phyloP scores from a whole-genome alignment of 179 eudicot genomes.

The Silene noctiflora region DNA sequence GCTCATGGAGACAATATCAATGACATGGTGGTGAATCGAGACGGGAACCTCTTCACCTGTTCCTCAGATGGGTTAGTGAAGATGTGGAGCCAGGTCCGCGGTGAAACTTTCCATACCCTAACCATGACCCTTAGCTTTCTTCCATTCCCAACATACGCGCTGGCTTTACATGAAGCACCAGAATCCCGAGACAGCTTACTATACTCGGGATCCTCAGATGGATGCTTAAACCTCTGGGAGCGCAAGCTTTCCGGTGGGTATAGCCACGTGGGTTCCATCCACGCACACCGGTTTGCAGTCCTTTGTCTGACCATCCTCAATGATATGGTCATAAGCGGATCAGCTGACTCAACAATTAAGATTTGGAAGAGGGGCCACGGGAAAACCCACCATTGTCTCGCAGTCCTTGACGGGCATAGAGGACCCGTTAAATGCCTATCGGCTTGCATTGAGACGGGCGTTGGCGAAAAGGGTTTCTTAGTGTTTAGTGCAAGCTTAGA shows the following conservation, averaged over 20 bases:
- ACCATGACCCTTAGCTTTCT: conserved; percentile 55
- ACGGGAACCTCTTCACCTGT: conserved; percentile 55
- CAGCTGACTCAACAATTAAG: conserved; percentile 63
- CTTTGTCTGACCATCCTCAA: conserved; percentile 50
- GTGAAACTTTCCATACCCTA: conserved; percentile 49
- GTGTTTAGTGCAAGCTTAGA: conserved; percentile 64
- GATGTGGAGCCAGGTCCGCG: conserved; percentile 59
- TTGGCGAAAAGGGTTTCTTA: conserved; percentile 28
- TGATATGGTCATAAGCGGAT: conserved; percentile 54
- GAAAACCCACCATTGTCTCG: conserved; percentile 47
- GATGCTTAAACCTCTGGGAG: conserved; percentile 60
- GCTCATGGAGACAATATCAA: conserved; percentile 56
- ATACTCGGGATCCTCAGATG: conserved; percentile 68
- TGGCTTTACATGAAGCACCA: conserved; percentile 42
- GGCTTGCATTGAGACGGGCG: conserved; percentile 36
- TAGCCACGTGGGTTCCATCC: conserved; percentile 57
- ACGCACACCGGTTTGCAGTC: conserved; percentile 58
- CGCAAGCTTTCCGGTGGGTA: conserved; percentile 47
- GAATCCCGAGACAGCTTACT: conserved; percentile 29
- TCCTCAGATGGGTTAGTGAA: conserved; percentile 64
- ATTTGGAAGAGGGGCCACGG: conserved; percentile 60
- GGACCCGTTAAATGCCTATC: conserved; percentile 65
- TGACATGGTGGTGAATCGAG: conserved; percentile 55
- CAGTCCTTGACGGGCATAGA: conserved; percentile 57
- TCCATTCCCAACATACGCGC: conserved; percentile 49